These are phyloP conservation scores for Houttuynia cordata DNA, from an alignment of 164 flowering plant species.

Conservation along the genomic window DNA sequence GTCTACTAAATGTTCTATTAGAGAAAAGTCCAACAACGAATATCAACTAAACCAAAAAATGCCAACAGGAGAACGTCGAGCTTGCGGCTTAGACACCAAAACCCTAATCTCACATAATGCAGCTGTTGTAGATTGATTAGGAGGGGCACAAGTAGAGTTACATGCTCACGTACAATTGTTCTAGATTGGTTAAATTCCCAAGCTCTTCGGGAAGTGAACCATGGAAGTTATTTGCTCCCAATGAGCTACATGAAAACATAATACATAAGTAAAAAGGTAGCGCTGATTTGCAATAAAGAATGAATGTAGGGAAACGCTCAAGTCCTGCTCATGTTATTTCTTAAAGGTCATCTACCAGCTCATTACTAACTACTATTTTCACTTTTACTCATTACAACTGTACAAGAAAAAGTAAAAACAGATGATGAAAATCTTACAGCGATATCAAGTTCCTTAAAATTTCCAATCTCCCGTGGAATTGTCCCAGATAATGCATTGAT, in stretches of 20 bases:
- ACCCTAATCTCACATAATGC: too few relatives aligned
- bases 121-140: too few relatives aligned
- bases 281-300: background rate
- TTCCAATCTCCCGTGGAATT: slow-evolving; percentile 39
- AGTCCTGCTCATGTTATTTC: background rate
- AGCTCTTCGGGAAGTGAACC: slow-evolving; percentile 7
- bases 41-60: background rate
- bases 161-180: slow-evolving; percentile 4
- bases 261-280: background rate
- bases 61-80: too few relatives aligned
- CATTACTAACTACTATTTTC: too few relatives aligned
- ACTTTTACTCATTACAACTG: too few relatives aligned
- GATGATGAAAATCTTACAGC: slow-evolving; percentile 19
- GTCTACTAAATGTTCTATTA: too few relatives aligned
- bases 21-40: too few relatives aligned
- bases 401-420: background rate
- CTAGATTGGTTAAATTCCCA: slow-evolving; percentile 5
- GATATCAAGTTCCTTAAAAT: slow-evolving; percentile 28
- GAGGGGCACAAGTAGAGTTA: background rate
- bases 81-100: too few relatives aligned
- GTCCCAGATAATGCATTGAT: slow-evolving; percentile 30
- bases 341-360: background rate
- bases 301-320: background rate
- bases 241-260: background rate
- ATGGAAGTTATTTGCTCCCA: slow-evolving; percentile 5